Base-by-base conservation (phyloP, 1,284 basidiomycete species). In the Waitea zeae region DNA sequence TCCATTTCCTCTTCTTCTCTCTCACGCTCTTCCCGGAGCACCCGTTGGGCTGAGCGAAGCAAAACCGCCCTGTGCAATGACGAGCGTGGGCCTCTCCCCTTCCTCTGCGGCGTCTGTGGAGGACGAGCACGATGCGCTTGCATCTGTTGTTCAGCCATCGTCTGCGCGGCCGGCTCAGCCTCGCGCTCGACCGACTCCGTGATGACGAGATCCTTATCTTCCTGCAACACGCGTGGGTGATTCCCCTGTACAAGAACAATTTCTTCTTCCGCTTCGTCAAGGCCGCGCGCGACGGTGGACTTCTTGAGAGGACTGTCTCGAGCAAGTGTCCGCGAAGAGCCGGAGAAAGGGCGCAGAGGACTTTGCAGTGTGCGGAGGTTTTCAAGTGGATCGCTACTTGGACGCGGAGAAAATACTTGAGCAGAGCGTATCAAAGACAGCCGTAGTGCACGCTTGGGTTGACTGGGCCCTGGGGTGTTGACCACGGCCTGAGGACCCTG, bases 161-260 rank as follows among this genome's bases (percentile, higher is more conserved):
- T 5, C 5, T 19, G 32, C 22, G 34, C 11, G 33, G 42, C 13
- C 24, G 20, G 18, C 14, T 24, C 12, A 26, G 40, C 33, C 31
- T 14, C 42, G 45, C 2, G 45, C 3, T 62, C 61, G 14, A 78
- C 60, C 33, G 73, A 65, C 47, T 81, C 77, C 12, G 79, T 53
- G 38, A 81, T 78, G 36, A 80, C 62, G 20, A 80, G 64, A 43
- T 81, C 77, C 38, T 59, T 61, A 24, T 71, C 76, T 38, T 78
- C 75, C 45, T 79, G 67, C 1, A 76, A 62, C 2, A 80, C 74
- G 7, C 64, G 63, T 2, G 76, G 75, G 41, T 67, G 56, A 38
- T 73, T 59, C n/a, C 70, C 70, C 26, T 78, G 65, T 0, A 78
- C 74, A 3, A 80, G 58, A 3, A 73, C 57, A 33, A 77, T 69